These are phyloP conservation scores for Macrolepiota albuminosa DNA, from an alignment of 768 basidiomycete species.

Conservation along the genomic window DNA sequence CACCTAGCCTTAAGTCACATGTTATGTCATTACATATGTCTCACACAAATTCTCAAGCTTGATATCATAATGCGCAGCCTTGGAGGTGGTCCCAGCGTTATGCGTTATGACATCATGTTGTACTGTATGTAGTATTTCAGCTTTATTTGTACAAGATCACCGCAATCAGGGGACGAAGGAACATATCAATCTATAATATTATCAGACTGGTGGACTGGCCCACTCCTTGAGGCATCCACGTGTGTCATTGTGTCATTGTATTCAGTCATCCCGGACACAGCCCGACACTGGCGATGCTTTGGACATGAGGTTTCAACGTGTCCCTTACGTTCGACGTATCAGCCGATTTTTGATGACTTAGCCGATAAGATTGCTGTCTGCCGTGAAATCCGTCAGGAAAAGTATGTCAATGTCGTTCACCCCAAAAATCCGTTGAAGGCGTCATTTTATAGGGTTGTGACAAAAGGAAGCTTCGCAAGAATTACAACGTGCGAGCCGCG, in stretches of 20 bases:
- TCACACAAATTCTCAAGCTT: too few relatives aligned
- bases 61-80: too few relatives aligned
- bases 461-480: neutral
- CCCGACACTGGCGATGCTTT: neutral
- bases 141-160: too few relatives aligned
- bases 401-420: neutral
- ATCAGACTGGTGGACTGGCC: neutral
- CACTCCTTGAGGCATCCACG: neutral
- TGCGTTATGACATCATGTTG: too few relatives aligned
- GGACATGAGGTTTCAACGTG: constrained; percentile 8
- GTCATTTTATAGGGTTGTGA: neutral
- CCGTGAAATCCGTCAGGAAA: neutral
- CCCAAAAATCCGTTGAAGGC: too few relatives aligned
- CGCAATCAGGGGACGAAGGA: too few relatives aligned
- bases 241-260: neutral
- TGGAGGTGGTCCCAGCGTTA: too few relatives aligned
- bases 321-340: neutral
- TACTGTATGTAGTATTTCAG: too few relatives aligned
- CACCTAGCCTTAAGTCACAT: too few relatives aligned
- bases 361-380: neutral
- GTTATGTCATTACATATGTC: too few relatives aligned
- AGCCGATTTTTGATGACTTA: neutral
- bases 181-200: too few relatives aligned
- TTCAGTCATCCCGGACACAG: neutral
- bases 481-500: neutral